Percentiles rank a stretch among this genome's conserved stretches.
Conservation (phyloP, 352 stramenopile species). For the Globisporangium camurandrum region DNA sequence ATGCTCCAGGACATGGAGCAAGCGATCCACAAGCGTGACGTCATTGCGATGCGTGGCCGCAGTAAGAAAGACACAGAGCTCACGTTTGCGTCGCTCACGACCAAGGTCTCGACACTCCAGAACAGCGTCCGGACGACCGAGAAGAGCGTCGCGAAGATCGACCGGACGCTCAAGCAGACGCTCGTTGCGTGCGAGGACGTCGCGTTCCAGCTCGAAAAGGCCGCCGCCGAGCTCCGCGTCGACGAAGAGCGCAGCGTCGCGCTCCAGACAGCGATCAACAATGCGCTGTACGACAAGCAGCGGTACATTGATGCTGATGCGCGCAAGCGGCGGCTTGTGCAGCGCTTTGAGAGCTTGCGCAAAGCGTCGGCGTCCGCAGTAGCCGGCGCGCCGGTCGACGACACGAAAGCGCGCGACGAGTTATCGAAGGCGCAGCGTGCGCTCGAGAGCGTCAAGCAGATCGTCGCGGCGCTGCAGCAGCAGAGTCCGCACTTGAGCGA, state of each 20-base stretch:
- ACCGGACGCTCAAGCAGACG: slow-evolving; percentile 57
- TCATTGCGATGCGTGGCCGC: slow-evolving; percentile 86
- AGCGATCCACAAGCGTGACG: slow-evolving; percentile 89
- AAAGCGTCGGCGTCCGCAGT: slow-evolving; percentile 22
- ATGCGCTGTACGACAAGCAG: slow-evolving; percentile 88
- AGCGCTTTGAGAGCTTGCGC: slow-evolving; percentile 55
- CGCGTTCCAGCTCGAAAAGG: slow-evolving; percentile 71
- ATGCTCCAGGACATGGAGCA: slow-evolving; percentile 94
- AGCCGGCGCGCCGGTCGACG: slow-evolving; percentile 27
- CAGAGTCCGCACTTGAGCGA: slow-evolving; percentile 76
- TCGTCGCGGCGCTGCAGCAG: slow-evolving; percentile 49
- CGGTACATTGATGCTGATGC: slow-evolving; percentile 69
- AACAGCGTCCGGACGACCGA: slow-evolving; percentile 70
- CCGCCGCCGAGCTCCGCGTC: slow-evolving; percentile 69
- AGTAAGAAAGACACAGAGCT: slow-evolving; percentile 79
- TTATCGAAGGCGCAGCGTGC: slow-evolving; percentile 36
- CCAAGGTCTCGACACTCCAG: slow-evolving; percentile 72
- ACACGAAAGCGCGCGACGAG: slow-evolving; percentile 45
- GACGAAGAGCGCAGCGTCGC: slow-evolving; percentile 53
- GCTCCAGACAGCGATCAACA: slow-evolving; percentile 82
- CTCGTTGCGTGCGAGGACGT: slow-evolving; percentile 59
- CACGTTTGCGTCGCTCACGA: slow-evolving; percentile 79
- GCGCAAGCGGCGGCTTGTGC: slow-evolving; percentile 61
- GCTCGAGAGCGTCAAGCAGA: slow-evolving; percentile 45
- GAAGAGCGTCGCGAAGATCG: slow-evolving; percentile 45